phyloP scores from a whole-genome alignment of 2,329 filamentous ascomycete genomes.

The Neonectria faginata region DNA sequence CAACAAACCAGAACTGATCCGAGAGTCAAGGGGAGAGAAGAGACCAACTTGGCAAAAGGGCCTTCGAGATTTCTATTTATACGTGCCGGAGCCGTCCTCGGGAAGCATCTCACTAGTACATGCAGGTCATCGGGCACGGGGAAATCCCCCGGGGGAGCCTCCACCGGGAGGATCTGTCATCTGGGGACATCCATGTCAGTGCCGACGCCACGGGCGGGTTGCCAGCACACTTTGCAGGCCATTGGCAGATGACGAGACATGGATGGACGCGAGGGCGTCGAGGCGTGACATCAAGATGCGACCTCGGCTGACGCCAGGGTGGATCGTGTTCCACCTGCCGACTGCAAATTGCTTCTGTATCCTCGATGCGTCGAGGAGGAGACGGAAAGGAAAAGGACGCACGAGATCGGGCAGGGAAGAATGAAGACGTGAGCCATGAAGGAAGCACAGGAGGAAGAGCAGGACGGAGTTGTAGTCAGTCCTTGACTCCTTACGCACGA shows the following conservation, averaged over 20 bases:
- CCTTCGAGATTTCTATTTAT: conserved; percentile 24
- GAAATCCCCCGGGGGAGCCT: conserved; percentile 18
- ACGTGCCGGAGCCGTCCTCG: conserved; percentile 4
- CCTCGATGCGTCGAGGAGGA: neutral
- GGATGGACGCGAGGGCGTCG: neutral
- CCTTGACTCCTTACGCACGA: neutral
- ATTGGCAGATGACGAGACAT: neutral
- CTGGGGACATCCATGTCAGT: conserved; percentile 24
- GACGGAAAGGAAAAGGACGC: neutral
- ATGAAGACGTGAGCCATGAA: neutral
- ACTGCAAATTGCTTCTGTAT: neutral
- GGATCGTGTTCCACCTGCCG: neutral
- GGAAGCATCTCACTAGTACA: conserved; percentile 15
- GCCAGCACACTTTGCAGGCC: conserved; percentile 17
- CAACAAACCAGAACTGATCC: neutral
- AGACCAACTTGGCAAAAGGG: neutral
- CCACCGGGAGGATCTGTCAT: conserved; percentile 3
- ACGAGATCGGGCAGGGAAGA: neutral
- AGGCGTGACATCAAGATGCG: neutral
- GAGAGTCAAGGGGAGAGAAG: neutral
- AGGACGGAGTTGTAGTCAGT: neutral
- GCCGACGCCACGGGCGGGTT: conserved; percentile 9
- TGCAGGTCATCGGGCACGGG: conserved; percentile 28
- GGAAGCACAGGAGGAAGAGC: neutral
- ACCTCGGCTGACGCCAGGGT: neutral